Evolutionary conservation across 768 basidiomycete genomes (phyloP).

Genomic region (Favolaschia claudopus): DNA sequence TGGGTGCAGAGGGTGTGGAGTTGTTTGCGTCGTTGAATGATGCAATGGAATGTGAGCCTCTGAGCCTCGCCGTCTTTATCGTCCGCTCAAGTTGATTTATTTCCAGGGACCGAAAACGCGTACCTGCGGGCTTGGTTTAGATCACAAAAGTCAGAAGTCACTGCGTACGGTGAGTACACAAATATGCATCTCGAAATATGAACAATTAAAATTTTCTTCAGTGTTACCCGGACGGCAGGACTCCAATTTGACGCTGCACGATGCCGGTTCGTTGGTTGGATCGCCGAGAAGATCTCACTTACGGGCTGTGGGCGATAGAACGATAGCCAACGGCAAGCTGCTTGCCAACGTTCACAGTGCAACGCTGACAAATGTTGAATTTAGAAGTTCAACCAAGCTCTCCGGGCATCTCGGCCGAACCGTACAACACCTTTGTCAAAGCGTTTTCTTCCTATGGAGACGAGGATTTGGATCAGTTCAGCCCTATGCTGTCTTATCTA

Average conservation of each 20-base stretch:
- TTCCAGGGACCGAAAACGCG: conserved; percentile 92
- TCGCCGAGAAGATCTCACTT: conserved; percentile 77
- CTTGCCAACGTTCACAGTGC: not conserved
- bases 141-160: conserved; percentile 65
- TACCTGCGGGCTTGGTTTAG: conserved; percentile 85
- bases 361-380: not conserved
- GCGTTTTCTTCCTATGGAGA: conserved; percentile 80
- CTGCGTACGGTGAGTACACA: conserved; percentile 50
- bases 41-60: conserved; percentile 84
- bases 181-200: not conserved
- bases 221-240: conserved; percentile 68
- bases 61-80: not conserved
- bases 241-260: conserved; percentile 54
- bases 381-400: conserved; percentile 40
- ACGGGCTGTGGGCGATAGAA: conserved; percentile 74
- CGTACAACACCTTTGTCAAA: conserved; percentile 76
- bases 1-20: conserved; percentile 82
- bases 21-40: conserved; percentile 84
- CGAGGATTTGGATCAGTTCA: conserved; percentile 63
- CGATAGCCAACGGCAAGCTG: conserved; percentile 64
- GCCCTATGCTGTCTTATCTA: conserved; percentile 75
- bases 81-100: not conserved
- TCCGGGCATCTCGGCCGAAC: conserved; percentile 57
- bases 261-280: conserved; percentile 55
- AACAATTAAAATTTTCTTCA: conserved; percentile 31